These are phyloP conservation scores for Cutaneotrichosporon mucoides DNA, from an alignment of 1,284 basidiomycete genomes.

Conservation along the genomic window DNA sequence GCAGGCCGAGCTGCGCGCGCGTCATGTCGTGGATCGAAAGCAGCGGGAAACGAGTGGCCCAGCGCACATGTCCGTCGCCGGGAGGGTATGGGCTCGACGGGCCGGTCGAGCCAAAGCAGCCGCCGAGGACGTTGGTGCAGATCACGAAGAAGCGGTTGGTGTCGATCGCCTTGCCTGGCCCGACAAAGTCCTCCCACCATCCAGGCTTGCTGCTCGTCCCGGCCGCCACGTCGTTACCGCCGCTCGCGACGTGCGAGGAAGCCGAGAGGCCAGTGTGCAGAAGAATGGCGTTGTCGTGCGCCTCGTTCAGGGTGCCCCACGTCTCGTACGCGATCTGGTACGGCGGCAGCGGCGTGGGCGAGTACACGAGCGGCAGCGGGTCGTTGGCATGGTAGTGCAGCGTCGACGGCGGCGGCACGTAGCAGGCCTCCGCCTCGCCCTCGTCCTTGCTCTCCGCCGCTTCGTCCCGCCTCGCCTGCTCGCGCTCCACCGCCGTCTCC, in stretches of 20 bases:
- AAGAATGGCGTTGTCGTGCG: constrained; percentile 85
- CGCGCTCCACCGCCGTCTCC: background rate
- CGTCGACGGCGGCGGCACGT: constrained; percentile 48
- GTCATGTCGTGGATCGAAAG: constrained; percentile 94
- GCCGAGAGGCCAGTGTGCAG: constrained; percentile 94
- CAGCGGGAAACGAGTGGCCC: constrained; percentile 88
- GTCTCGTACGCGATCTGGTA: constrained; percentile 87
- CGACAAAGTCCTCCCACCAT: constrained; percentile 99
- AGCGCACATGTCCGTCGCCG: constrained; percentile 60
- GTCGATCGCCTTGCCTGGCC: constrained; percentile 88
- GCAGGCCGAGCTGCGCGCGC: constrained; percentile 77
- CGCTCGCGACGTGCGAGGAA: constrained; percentile 90
- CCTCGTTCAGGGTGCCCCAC: constrained; percentile 81
- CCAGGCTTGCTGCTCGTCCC: constrained; percentile 54
- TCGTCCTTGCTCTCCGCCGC: constrained; percentile 25
- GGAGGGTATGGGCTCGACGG: constrained; percentile 66
- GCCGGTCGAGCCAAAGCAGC: constrained; percentile 95
- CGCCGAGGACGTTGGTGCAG: constrained; percentile 95
- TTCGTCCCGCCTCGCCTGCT: constrained; percentile 19
- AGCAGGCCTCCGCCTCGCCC: constrained; percentile 47
- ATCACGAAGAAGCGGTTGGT: constrained; percentile 90
- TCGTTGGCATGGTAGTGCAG: constrained; percentile 58
- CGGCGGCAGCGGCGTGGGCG: constrained; percentile 61
- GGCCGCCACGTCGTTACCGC: constrained; percentile 67
- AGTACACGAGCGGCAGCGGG: constrained; percentile 72